phyloP scores from a whole-genome alignment of 345 rosid species.

The Cardamine occulta region DNA sequence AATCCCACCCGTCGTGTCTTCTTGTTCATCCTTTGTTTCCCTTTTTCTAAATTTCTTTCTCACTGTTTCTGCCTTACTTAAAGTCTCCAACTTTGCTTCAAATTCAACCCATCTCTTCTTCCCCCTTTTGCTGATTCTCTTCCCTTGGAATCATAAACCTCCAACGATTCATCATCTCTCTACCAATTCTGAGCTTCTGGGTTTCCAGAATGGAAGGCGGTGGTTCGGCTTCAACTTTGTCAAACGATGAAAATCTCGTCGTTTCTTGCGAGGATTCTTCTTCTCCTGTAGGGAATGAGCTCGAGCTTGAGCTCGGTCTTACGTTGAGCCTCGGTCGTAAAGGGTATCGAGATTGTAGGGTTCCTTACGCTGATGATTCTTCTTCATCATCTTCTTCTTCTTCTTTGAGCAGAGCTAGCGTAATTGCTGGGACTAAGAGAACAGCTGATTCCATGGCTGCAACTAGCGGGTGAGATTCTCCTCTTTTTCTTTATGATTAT shows the following conservation, averaged over 20 bases:
- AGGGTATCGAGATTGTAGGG: conserved; percentile 49
- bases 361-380: conserved; percentile 62
- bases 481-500: conserved; percentile 4
- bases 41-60: conserved; percentile 27
- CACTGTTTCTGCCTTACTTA: conserved; percentile 46
- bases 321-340: conserved; percentile 59
- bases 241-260: conserved; percentile 56
- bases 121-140: background rate
- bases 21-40: conserved; percentile 46
- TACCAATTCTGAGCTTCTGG: conserved; percentile 14
- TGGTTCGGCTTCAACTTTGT: conserved; percentile 57
- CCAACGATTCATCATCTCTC: conserved; percentile 21
- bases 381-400: conserved; percentile 58
- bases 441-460: conserved; percentile 68
- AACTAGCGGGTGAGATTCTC: conserved; percentile 56
- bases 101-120: conserved; percentile 41
- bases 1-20: conserved; percentile 48
- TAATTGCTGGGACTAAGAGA: conserved; percentile 63
- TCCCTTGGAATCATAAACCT: background rate
- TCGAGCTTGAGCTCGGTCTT: conserved; percentile 68
- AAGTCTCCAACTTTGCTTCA: conserved; percentile 49
- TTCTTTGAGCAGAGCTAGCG: conserved; percentile 55
- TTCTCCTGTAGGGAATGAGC: conserved; percentile 60
- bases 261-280: conserved; percentile 84
- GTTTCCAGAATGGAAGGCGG: conserved; percentile 44